These are phyloP conservation scores for Inosperma sp. DNA, from an alignment of 768 basidiomycete genomes.

Conservation along the genomic window DNA sequence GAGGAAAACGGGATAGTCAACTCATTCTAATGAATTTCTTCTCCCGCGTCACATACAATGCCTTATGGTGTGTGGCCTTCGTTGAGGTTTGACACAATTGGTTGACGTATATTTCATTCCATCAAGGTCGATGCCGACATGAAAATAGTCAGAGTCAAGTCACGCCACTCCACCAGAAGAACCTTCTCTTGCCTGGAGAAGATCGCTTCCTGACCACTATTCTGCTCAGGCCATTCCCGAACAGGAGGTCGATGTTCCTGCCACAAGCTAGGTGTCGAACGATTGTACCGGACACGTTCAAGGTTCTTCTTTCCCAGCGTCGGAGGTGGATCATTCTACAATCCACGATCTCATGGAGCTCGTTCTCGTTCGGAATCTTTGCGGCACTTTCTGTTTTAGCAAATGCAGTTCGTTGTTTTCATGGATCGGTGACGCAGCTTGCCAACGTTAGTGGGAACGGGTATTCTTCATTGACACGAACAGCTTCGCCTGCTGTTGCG, in stretches of 20 bases:
- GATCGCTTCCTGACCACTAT: slow-evolving; percentile 98
- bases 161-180: slow-evolving; percentile 95
- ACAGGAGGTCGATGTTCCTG: slow-evolving; percentile 99
- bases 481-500: slow-evolving; percentile 40
- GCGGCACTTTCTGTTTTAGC: slow-evolving; percentile 99
- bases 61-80: slow-evolving; percentile 85
- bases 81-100: neutral
- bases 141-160: slow-evolving; percentile 92
- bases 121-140: slow-evolving; percentile 98
- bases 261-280: slow-evolving; percentile 95
- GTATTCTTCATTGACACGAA: slow-evolving; percentile 52
- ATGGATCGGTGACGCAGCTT: slow-evolving; percentile 67
- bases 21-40: slow-evolving; percentile 99
- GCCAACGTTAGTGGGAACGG: slow-evolving; percentile 43
- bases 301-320: slow-evolving; percentile 89
- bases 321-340: slow-evolving; percentile 98
- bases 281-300: slow-evolving; percentile 93
- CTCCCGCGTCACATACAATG: slow-evolving; percentile 97
- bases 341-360: slow-evolving; percentile 99
- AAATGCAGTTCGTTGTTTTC: slow-evolving; percentile 99
- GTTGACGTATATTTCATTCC: slow-evolving; percentile 10
- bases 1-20: slow-evolving; percentile 98
- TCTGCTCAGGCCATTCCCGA: slow-evolving; percentile 93
- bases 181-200: slow-evolving; percentile 91
- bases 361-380: slow-evolving; percentile 91